Evolutionary conservation across 2,329 filamentous ascomycete species (phyloP).

Genomic region (Ascochyta clinopodiicola): DNA sequence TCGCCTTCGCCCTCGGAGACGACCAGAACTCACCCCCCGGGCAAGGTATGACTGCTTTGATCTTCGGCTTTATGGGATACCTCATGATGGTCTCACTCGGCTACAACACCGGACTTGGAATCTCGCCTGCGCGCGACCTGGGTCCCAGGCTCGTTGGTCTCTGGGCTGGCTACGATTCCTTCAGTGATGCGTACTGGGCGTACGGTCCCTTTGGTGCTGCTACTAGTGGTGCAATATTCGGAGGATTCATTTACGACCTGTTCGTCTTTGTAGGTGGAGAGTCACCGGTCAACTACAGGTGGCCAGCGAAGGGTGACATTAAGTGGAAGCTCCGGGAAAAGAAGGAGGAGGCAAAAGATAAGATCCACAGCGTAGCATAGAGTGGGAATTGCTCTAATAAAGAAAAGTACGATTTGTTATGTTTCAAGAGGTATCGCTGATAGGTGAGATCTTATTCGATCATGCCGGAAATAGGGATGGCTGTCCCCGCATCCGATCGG

Average conservation of each 20-base stretch:
- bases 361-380: conserved; percentile 16
- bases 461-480: conserved; percentile 11
- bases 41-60: conserved; percentile 57
- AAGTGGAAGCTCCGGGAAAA: conserved; percentile 23
- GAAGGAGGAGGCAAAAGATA: conserved; percentile 26
- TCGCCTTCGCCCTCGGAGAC: conserved; percentile 70
- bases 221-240: conserved; percentile 34
- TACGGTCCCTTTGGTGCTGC: conserved; percentile 37
- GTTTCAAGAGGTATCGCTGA: background rate
- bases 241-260: conserved; percentile 39
- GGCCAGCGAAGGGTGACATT: conserved; percentile 34
- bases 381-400: background rate
- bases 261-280: conserved; percentile 43
- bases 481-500: conserved; percentile 10
- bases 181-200: conserved; percentile 36
- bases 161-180: conserved; percentile 67
- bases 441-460: background rate
- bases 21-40: conserved; percentile 54
- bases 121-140: conserved; percentile 75
- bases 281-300: conserved; percentile 40
- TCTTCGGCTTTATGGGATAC: conserved; percentile 35
- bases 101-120: conserved; percentile 52
- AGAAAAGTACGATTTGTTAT: background rate
- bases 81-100: conserved; percentile 35
- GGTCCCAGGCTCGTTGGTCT: conserved; percentile 72